These are phyloP conservation scores for Colletotrichum brevisporum DNA, from an alignment of 2,329 filamentous ascomycete genomes.

Conservation along the genomic window DNA sequence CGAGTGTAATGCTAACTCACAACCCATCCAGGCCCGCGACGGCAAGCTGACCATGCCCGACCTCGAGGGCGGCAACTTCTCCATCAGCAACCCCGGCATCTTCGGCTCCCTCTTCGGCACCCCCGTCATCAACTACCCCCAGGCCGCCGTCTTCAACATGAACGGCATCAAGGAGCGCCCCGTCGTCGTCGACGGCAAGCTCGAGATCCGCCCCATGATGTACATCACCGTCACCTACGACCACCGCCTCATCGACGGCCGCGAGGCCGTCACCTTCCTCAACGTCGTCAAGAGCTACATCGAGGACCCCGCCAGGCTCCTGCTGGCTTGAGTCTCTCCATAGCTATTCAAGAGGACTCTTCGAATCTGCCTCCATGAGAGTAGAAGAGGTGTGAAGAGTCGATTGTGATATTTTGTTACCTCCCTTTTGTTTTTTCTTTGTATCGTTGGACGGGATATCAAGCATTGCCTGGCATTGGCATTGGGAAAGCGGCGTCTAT, in stretches of 20 bases:
- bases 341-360: background rate
- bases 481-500: constrained; percentile 8
- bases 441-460: constrained; percentile 14
- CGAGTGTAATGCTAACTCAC: background rate
- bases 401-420: background rate
- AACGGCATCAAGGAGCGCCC: constrained; percentile 70
- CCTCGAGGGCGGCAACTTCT: constrained; percentile 83
- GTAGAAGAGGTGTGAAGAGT: background rate
- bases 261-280: constrained; percentile 72
- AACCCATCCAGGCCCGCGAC: constrained; percentile 68
- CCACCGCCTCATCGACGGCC: constrained; percentile 69
- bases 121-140: constrained; percentile 83
- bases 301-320: constrained; percentile 59
- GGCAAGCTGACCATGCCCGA: constrained; percentile 84
- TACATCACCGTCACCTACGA: constrained; percentile 67
- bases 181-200: constrained; percentile 69
- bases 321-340: constrained; percentile 60
- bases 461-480: constrained; percentile 30
- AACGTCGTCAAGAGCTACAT: constrained; percentile 50
- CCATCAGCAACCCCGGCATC: constrained; percentile 86
- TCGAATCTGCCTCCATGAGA: background rate
- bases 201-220: constrained; percentile 59
- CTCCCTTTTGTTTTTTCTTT: background rate
- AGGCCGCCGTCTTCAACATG: constrained; percentile 74
- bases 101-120: constrained; percentile 69